Conservation (phyloP, 1,139 yeast species). For the Hanseniaspora sp. region DNA sequence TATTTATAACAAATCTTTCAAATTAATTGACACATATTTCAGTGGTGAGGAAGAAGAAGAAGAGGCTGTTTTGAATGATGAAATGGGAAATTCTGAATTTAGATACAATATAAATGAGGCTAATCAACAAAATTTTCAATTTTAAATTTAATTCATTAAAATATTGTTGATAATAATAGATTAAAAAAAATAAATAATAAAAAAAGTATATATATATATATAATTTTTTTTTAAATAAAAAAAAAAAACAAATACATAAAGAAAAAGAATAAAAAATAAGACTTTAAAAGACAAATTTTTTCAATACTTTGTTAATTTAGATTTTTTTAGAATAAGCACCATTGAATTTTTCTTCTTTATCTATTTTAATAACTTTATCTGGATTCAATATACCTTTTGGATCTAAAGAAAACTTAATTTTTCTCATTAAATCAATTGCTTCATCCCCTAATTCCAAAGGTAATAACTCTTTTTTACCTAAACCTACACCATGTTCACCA, state of each 20-base stretch:
- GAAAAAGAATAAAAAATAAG: too few relatives aligned
- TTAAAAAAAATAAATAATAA: background rate
- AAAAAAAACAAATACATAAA: too few relatives aligned
- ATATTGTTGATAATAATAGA: background rate
- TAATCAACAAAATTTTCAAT: conserved; percentile 14
- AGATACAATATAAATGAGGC: conserved; percentile 12
- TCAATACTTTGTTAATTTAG: background rate
- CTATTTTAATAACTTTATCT: conserved; percentile 49
- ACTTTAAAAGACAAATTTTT: background rate
- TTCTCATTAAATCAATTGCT: conserved; percentile 47
- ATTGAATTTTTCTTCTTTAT: conserved; percentile 35
- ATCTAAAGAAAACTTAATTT: conserved; percentile 44
- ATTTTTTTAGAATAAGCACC: conserved; percentile 10
- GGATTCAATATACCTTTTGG: conserved; percentile 51
- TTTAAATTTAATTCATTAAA: background rate
- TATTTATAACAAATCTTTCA: conserved; percentile 82
- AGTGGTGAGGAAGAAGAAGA: conserved; percentile 77
- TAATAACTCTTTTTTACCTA: conserved; percentile 43
- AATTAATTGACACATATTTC: conserved; percentile 82
- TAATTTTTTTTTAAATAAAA: too few relatives aligned
- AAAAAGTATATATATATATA: too few relatives aligned
- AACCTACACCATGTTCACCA: conserved; percentile 57
- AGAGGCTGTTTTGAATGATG: conserved; percentile 38
- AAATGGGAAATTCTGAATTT: conserved; percentile 14
- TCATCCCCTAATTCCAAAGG: conserved; percentile 41